phyloP scores from a whole-genome alignment of 2,329 filamentous ascomycete species.

The Verticillium nonalfalfae region DNA sequence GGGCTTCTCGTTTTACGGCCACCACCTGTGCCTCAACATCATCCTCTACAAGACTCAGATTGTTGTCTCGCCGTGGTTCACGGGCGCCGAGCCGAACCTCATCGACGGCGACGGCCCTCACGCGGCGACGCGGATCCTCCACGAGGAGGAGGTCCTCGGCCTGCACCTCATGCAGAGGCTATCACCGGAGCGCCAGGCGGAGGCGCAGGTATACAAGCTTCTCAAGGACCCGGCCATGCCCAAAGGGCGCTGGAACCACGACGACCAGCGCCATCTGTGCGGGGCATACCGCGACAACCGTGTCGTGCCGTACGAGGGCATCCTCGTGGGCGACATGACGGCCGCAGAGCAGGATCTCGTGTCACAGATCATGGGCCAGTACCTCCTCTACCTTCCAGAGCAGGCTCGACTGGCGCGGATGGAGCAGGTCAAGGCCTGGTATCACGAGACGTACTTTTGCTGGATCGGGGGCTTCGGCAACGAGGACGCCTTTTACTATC shows the following conservation, averaged over 20 bases:
- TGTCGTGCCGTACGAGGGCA: slow-evolving; percentile 67
- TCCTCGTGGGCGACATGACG: slow-evolving; percentile 44
- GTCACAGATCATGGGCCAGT: slow-evolving; percentile 55
- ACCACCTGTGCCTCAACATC: slow-evolving; percentile 69
- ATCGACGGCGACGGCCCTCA: slow-evolving; percentile 57
- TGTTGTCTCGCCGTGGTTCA: slow-evolving; percentile 68
- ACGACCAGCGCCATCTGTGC: slow-evolving; percentile 72
- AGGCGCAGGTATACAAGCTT: slow-evolving; percentile 50
- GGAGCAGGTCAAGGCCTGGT: slow-evolving; percentile 44
- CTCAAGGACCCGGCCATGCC: slow-evolving; percentile 63
- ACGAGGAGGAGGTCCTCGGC: slow-evolving; percentile 57
- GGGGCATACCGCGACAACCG: slow-evolving; percentile 76
- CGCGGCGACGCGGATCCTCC: slow-evolving; percentile 58
- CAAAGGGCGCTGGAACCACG: slow-evolving; percentile 67
- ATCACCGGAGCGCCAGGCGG: slow-evolving; percentile 30
- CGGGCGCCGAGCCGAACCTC: slow-evolving; percentile 71
- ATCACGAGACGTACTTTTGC: slow-evolving; percentile 69
- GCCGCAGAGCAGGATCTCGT: slow-evolving; percentile 45
- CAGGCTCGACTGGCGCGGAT: slow-evolving; percentile 48
- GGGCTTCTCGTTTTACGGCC: slow-evolving; percentile 72
- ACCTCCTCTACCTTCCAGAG: slow-evolving; percentile 60
- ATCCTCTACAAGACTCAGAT: slow-evolving; percentile 60
- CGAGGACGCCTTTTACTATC: slow-evolving; percentile 68
- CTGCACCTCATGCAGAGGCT: slow-evolving; percentile 65
- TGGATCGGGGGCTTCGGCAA: slow-evolving; percentile 70